phyloP scores from a whole-genome alignment of 2,329 filamentous ascomycete genomes.

The Venturiaceae sp. region DNA sequence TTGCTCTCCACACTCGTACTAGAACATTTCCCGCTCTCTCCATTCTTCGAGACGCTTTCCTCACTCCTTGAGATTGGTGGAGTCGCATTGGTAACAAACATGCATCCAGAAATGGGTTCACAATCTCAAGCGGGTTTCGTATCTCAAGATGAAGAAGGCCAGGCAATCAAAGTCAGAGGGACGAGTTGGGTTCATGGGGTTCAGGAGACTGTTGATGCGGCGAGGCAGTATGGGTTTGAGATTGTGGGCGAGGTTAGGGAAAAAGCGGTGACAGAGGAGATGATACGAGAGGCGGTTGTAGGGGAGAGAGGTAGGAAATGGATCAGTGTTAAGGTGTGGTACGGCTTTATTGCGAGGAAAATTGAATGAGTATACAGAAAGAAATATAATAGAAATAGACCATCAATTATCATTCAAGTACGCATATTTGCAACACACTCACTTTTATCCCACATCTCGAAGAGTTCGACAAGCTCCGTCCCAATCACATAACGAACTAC shows the following conservation, averaged over 20 bases:
- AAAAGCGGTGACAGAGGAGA: conserved; percentile 18
- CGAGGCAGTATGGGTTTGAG: conserved; percentile 23
- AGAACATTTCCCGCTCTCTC: conserved; percentile 48
- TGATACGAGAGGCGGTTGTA: conserved; percentile 20
- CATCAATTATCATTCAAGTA: no score
- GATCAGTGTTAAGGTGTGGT: conserved; percentile 30
- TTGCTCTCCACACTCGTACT: conserved; percentile 54
- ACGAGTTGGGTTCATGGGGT: conserved; percentile 48
- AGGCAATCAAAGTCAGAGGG: conserved; percentile 44
- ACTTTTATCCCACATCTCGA: not conserved
- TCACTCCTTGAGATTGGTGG: conserved; percentile 35
- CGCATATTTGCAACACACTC: not conserved
- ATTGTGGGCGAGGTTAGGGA: conserved; percentile 17
- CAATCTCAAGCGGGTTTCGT: conserved; percentile 54
- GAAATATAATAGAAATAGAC: no score
- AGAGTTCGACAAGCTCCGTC: no score
- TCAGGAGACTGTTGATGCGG: conserved; percentile 41
- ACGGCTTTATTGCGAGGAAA: conserved; percentile 21
- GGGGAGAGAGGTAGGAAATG: conserved; percentile 28
- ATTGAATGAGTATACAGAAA: conserved; percentile 5
- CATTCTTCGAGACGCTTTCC: conserved; percentile 39
- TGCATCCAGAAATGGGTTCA: conserved; percentile 55
- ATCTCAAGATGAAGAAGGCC: conserved; percentile 25
- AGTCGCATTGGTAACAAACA: conserved; percentile 53
- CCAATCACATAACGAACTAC: not conserved